Conservation (phyloP, 177 flowering plant species). For the Tripterygium wilfordii region DNA sequence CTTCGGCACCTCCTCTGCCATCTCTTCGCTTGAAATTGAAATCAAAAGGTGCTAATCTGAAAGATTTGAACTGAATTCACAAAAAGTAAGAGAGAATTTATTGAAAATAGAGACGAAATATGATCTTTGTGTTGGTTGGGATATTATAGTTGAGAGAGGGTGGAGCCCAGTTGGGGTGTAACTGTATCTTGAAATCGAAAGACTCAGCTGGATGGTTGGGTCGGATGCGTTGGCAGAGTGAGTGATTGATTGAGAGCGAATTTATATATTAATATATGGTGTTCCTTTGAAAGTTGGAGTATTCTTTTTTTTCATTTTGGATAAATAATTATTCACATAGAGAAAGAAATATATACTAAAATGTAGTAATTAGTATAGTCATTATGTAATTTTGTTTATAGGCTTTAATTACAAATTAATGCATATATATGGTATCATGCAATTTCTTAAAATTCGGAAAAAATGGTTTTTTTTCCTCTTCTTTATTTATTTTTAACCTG, state of each 20-base stretch:
- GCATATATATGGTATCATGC: too few species aligned
- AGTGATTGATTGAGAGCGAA: constrained; percentile 1
- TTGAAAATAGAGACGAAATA: not conserved
- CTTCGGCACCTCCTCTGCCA: constrained; percentile 60
- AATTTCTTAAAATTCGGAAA: too few species aligned
- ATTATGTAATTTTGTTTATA: too few species aligned
- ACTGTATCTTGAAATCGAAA: constrained; percentile 7
- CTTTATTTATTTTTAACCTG: too few species aligned
- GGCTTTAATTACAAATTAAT: too few species aligned
- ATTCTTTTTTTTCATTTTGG: not conserved
- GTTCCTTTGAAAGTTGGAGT: not conserved
- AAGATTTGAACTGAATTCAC: not conserved
- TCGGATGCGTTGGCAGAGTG: constrained; percentile 19
- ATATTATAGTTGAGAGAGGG: constrained; percentile 10
- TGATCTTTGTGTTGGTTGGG: constrained; percentile 6
- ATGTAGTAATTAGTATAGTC: too few species aligned
- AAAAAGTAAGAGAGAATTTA: not conserved
- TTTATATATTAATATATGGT: too few species aligned
- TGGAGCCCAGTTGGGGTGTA: not conserved
- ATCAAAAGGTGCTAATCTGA: not conserved
- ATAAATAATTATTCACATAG: too few species aligned
- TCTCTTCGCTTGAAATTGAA: constrained; percentile 7
- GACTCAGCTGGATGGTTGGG: constrained; percentile 17
- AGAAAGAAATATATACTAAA: too few species aligned
- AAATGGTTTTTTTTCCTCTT: too few species aligned